Evolutionary conservation across 352 stramenopile genomes (phyloP).

Genomic region (Phytophthora citricola): DNA sequence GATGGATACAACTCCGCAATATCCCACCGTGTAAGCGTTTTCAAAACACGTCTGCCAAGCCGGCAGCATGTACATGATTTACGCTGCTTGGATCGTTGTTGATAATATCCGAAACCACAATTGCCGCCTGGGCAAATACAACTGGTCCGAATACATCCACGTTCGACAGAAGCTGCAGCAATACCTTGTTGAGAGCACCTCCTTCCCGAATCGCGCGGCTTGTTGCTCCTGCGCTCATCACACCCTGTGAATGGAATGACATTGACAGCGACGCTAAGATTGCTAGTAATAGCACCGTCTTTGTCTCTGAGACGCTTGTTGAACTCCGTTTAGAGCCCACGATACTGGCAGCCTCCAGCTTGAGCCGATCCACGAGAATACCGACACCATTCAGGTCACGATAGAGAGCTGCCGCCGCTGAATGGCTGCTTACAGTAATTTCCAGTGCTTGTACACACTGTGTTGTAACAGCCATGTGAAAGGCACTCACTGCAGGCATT

Average conservation of each 20-base stretch:
- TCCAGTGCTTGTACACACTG: conserved; percentile 85
- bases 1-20: conserved; percentile 60
- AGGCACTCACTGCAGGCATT: conserved; percentile 54
- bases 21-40: conserved; percentile 89
- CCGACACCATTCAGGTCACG: conserved; percentile 86
- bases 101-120: conserved; percentile 96
- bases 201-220: conserved; percentile 89
- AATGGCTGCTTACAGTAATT: conserved; percentile 81
- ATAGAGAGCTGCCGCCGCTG: conserved; percentile 73
- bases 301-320: conserved; percentile 52
- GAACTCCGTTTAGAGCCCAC: conserved; percentile 10
- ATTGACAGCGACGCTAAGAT: conserved; percentile 83
- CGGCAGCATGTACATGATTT: conserved; percentile 93
- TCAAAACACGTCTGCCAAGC: conserved; percentile 94
- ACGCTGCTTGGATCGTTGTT: conserved; percentile 97
- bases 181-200: conserved; percentile 86
- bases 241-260: conserved; percentile 87
- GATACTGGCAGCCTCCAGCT: conserved; percentile 58
- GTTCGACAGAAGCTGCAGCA: conserved; percentile 92
- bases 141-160: conserved; percentile 92
- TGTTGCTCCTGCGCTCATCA: conserved; percentile 88
- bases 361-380: conserved; percentile 84
- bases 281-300: conserved; percentile 68
- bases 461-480: conserved; percentile 78
- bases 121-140: conserved; percentile 92